Evolutionary conservation across 2,329 filamentous ascomycete species (phyloP).

Genomic region (Colletotrichum caudatum): DNA sequence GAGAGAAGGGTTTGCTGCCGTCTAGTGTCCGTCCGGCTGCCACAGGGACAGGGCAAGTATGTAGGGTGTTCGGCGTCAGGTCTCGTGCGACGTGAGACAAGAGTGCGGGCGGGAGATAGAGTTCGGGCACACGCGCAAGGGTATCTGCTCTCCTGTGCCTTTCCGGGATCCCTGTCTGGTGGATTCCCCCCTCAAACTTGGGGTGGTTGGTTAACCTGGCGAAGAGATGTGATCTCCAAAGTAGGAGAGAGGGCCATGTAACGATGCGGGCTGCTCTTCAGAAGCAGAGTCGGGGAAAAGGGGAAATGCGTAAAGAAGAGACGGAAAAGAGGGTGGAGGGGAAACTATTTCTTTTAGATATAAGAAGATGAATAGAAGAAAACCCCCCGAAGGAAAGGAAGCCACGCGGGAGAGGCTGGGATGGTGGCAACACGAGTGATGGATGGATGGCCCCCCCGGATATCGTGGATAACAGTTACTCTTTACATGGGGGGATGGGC

Average conservation of each 20-base stretch:
- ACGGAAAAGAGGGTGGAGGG: no score
- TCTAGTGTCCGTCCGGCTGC: not conserved
- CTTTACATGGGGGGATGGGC: no score
- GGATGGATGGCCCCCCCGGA: not conserved
- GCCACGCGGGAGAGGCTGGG: constrained; percentile 18
- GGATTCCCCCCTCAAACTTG: not conserved
- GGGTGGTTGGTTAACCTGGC: not conserved
- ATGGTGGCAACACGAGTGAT: not conserved
- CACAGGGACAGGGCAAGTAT: not conserved
- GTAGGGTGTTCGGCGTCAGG: constrained; percentile 11
- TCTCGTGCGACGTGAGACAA: constrained; percentile 35
- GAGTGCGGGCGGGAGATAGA: constrained; percentile 20
- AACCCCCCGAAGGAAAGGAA: not conserved
- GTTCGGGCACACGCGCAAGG: constrained; percentile 28
- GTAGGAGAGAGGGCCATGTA: not conserved
- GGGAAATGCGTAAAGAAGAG: not conserved
- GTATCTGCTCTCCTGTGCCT: constrained; percentile 9
- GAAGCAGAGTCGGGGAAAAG: not conserved
- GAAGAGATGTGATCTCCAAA: not conserved
- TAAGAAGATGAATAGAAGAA: no score
- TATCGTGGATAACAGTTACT: not conserved
- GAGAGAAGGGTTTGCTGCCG: not conserved
- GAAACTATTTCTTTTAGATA: no score
- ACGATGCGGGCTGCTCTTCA: not conserved
- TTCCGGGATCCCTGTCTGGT: constrained; percentile 29